Percentiles rank a stretch among this genome's conserved stretches.
Conservation (phyloP, 352 stramenopile species). For the Globisporangium okanoganense region DNA sequence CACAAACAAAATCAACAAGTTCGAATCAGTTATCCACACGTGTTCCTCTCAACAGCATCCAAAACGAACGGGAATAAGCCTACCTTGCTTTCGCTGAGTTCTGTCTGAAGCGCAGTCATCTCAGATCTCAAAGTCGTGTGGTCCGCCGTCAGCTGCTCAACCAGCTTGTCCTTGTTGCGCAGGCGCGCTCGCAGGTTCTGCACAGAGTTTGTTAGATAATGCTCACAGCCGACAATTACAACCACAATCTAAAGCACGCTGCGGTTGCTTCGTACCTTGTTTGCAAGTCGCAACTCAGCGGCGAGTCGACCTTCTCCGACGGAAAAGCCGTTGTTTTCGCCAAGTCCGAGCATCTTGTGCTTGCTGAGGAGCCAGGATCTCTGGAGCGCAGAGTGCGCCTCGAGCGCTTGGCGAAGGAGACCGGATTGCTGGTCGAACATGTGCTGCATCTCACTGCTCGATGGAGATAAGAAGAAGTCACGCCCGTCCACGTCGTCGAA, state of each 20-base stretch:
- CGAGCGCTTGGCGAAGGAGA: constrained; percentile 60
- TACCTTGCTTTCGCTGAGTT: constrained; percentile 65
- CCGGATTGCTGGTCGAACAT: constrained; percentile 86
- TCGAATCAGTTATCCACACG: not conserved
- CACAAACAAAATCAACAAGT: not conserved
- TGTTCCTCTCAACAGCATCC: not conserved
- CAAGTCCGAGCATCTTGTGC: constrained; percentile 63
- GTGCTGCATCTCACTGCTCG: constrained; percentile 82
- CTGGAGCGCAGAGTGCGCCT: constrained; percentile 71
- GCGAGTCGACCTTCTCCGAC: constrained; percentile 79
- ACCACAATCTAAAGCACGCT: constrained; percentile 21
- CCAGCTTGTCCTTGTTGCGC: constrained; percentile 79
- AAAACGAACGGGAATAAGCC: not conserved
- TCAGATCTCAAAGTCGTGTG: constrained; percentile 54
- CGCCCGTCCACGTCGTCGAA: constrained; percentile 56
- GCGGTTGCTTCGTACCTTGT: constrained; percentile 34
- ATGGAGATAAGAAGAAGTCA: constrained; percentile 82
- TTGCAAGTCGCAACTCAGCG: constrained; percentile 74
- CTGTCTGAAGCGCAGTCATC: constrained; percentile 52
- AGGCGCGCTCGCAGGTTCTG: constrained; percentile 78
- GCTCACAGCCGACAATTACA: no score
- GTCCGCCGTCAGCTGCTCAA: constrained; percentile 78
- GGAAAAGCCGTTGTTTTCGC: constrained; percentile 49
- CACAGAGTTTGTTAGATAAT: no score
- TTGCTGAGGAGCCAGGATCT: constrained; percentile 75